Evolutionary conservation across 805 yeast genomes (phyloP).

Genomic region (Nakazawaea wyomingensis): DNA sequence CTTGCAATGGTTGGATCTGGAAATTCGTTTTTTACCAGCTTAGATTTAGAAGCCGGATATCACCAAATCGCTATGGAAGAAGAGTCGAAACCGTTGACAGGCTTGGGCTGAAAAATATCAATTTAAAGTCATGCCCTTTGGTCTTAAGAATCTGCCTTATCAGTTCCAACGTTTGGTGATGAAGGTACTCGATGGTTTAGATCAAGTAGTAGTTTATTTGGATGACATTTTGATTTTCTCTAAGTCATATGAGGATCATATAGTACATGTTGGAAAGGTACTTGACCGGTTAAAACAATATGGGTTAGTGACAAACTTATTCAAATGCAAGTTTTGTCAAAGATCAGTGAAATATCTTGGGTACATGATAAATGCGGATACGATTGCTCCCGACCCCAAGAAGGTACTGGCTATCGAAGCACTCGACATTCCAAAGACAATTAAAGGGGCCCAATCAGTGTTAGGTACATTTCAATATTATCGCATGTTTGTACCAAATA

Average conservation of each 20-base stretch:
- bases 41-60: too few relatives aligned
- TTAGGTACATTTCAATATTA: not conserved
- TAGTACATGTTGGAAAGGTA: not conserved
- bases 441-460: not conserved
- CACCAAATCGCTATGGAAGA: too few relatives aligned
- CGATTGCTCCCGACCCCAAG: not conserved
- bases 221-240: not conserved
- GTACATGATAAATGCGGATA: not conserved
- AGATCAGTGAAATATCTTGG: not conserved
- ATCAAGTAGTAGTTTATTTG: too few relatives aligned
- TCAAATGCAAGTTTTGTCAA: not conserved
- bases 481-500: not conserved
- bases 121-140: too few relatives aligned
- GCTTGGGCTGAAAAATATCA: too few relatives aligned
- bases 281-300: too few relatives aligned
- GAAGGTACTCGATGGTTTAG: too few relatives aligned
- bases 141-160: too few relatives aligned
- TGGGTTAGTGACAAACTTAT: not conserved
- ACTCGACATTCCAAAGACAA: not conserved
- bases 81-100: too few relatives aligned
- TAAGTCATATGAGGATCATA: not conserved
- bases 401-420: not conserved
- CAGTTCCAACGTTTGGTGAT: too few relatives aligned
- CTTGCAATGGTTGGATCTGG: too few relatives aligned
- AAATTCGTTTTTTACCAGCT: too few relatives aligned